These are phyloP conservation scores for Nemophila menziesii DNA, from an alignment of 257 asterid species.

Conservation along the genomic window DNA sequence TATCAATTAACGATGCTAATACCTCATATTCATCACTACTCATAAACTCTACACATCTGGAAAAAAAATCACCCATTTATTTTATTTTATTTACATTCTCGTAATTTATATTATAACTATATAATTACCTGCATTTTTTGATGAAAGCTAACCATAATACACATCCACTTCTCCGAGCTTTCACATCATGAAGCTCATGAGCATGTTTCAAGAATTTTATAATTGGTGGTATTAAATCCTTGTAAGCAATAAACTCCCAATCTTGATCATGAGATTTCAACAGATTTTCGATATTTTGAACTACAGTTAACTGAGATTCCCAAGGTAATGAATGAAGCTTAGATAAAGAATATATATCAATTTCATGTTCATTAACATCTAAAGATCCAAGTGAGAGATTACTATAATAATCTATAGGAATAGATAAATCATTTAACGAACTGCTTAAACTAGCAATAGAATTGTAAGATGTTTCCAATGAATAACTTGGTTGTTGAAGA, in stretches of 20 bases:
- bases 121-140: slow-evolving; percentile 60
- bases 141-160: slow-evolving; percentile 38
- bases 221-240: slow-evolving; percentile 26
- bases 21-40: slow-evolving; percentile 39
- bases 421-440: slow-evolving; percentile 48
- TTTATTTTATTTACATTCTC: no score
- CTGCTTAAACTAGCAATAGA: slow-evolving; percentile 63
- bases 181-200: slow-evolving; percentile 25
- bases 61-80: no score
- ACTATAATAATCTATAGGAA: slow-evolving; percentile 53
- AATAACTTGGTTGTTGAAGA: slow-evolving; percentile 15
- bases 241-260: slow-evolving; percentile 20
- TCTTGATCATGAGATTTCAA: slow-evolving; percentile 24
- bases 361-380: slow-evolving; percentile 13
- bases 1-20: slow-evolving; percentile 58
- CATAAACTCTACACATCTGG: not conserved
- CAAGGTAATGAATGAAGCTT: slow-evolving; percentile 50
- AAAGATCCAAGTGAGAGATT: slow-evolving; percentile 35
- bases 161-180: slow-evolving; percentile 66
- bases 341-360: slow-evolving; percentile 22
- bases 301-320: slow-evolving; percentile 45
- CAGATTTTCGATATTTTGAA: slow-evolving; percentile 32
- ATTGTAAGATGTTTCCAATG: slow-evolving; percentile 43
- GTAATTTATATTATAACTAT: no score
- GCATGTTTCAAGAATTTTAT: slow-evolving; percentile 60